Conservation (phyloP, 768 basidiomycete species). For the Melanogaster broomeanus region DNA sequence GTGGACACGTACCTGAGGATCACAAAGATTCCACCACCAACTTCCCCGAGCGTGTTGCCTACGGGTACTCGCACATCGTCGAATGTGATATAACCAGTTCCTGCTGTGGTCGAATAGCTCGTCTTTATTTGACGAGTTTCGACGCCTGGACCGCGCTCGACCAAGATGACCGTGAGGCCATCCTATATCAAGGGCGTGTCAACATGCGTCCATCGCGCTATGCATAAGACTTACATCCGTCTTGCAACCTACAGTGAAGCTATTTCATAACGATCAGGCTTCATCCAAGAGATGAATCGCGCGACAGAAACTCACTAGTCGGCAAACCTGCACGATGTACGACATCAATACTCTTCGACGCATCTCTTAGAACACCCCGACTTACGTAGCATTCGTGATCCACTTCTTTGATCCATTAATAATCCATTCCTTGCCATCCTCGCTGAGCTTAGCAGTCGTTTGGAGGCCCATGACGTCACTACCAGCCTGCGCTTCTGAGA, state of each 20-base stretch:
- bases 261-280: slow-evolving; percentile 32
- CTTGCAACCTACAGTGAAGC: slow-evolving; percentile 61
- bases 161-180: slow-evolving; percentile 65
- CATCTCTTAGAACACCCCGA: background rate
- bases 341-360: slow-evolving; percentile 3
- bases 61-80: slow-evolving; percentile 86
- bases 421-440: slow-evolving; percentile 68
- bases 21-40: slow-evolving; percentile 63
- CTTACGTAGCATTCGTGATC: slow-evolving; percentile 60
- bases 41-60: slow-evolving; percentile 75
- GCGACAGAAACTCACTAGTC: slow-evolving; percentile 36
- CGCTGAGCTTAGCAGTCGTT: slow-evolving; percentile 61
- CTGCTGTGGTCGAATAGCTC: slow-evolving; percentile 85
- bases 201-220: slow-evolving; percentile 20
- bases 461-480: slow-evolving; percentile 66
- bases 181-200: slow-evolving; percentile 34
- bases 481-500: slow-evolving; percentile 75
- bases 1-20: slow-evolving; percentile 45
- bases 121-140: slow-evolving; percentile 74
- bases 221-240: slow-evolving; percentile 41
- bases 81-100: slow-evolving; percentile 82
- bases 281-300: background rate
- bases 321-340: slow-evolving; percentile 36
- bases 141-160: slow-evolving; percentile 63
- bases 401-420: slow-evolving; percentile 79